Evolutionary conservation across 129 eudicot species (phyloP), one percentile per base, ranked within the genome.

Genomic region (Artemisia argyi): DNA sequence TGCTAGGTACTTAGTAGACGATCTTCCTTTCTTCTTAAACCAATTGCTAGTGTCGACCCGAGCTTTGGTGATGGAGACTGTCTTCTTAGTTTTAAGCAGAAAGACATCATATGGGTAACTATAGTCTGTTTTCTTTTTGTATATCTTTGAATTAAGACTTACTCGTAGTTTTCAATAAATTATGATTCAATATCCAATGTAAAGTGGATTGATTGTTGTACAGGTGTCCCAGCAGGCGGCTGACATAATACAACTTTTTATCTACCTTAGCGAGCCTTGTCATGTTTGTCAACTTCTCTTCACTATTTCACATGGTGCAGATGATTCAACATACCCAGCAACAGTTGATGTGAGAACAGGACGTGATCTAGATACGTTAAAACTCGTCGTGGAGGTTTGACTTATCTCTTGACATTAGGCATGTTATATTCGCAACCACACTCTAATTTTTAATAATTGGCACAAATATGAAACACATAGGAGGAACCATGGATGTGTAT

Each of bases 291-390:
- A 92, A 82, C 97, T 92, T 76, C 96, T 92, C 65, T 87, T 92
- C 79, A 92, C 97, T 53, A 73, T 86, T 76, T 88, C 96, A 76
- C 97, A 92, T 76, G 97, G 97, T 75, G 91, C 91, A 19, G 96
- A 89, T 76, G 98, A 92, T 89, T 77, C 91, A 28, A 92, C 98
- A 10, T 92, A 77, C 75, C 98, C 98, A 75, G 85, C 94, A 72
- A 86, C 94, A 35, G 88, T 92, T 79, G 98, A 92, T 80, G 96
- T 89, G 82, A 81, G 98, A 75, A 89, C 94, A 19, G 98, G 98
- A 15, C 86, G 89, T 55, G 81, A 80, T 78, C 83, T 92, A 70
- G 96, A 89, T 79, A 95, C 82, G 66, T 96, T 92, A 70, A 92
- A 87, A 77, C 94, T 85, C 61, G 94, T 92, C 66, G 62, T 89